These are phyloP conservation scores for Thuja plicata DNA, from an alignment of 83 land plant species.

Conservation along the genomic window DNA sequence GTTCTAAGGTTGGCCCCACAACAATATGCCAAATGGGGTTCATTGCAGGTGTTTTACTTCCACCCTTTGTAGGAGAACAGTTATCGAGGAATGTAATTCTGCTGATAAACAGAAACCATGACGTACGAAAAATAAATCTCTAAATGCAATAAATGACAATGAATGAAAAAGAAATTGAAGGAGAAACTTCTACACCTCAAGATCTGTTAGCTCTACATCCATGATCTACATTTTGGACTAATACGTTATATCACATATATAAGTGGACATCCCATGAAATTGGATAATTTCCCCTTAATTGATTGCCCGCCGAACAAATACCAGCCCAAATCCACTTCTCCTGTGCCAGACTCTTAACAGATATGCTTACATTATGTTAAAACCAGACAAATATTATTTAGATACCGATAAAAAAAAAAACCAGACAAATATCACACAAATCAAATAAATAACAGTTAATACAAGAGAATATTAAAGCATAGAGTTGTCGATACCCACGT, in stretches of 20 bases:
- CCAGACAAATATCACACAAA: neutral
- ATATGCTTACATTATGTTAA: neutral
- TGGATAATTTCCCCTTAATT: neutral
- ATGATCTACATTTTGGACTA: neutral
- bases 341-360: neutral
- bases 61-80: neutral
- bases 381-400: neutral
- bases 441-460: neutral
- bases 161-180: neutral
- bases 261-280: neutral
- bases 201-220: neutral
- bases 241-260: neutral
- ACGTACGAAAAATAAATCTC: neutral
- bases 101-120: neutral
- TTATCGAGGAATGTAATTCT: neutral
- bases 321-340: constrained; percentile 1
- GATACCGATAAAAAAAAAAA: no score
- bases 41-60: neutral
- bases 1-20: neutral
- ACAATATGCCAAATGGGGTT: neutral
- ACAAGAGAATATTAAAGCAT: neutral
- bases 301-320: neutral
- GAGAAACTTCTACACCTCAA: neutral
- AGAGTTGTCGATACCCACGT: constrained; percentile 24
- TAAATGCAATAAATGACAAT: neutral